Conservation (phyloP, 805 yeast species). For the Candida ficus region DNA sequence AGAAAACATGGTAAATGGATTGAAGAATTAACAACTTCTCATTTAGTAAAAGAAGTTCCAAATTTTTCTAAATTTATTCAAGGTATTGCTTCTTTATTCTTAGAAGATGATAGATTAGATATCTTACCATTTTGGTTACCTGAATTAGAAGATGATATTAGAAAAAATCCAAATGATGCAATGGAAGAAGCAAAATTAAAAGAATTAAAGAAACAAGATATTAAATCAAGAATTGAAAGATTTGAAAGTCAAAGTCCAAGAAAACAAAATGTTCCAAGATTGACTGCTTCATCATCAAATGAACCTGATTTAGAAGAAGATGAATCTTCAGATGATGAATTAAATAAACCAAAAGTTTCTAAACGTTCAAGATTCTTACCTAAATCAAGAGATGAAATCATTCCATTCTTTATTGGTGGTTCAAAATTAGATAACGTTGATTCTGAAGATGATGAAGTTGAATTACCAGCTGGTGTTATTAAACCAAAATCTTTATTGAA, state of each 20-base stretch:
- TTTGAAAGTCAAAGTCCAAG: slow-evolving; percentile 14
- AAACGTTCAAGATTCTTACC: slow-evolving; percentile 24
- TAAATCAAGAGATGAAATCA: slow-evolving; percentile 27
- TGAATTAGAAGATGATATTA: slow-evolving; percentile 75
- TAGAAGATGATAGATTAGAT: slow-evolving; percentile 88
- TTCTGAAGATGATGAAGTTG: slow-evolving; percentile 84
- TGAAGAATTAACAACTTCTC: slow-evolving; percentile 75
- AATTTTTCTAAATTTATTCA: slow-evolving; percentile 90
- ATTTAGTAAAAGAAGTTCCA: slow-evolving; percentile 89
- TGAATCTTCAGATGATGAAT: slow-evolving; percentile 46
- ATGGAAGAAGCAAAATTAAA: slow-evolving; percentile 60
- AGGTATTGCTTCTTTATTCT: slow-evolving; percentile 82
- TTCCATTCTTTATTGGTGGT: slow-evolving; percentile 36
- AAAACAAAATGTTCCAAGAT: slow-evolving; percentile 1
- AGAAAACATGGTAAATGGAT: slow-evolving; percentile 69
- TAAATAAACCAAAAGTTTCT: slow-evolving; percentile 3
- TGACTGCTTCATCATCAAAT: slow-evolving; percentile 2
- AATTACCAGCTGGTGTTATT: slow-evolving; percentile 82
- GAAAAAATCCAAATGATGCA: slow-evolving; percentile 75
- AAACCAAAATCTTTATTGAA: slow-evolving; percentile 77
- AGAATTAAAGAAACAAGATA: slow-evolving; percentile 40
- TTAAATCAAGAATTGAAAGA: slow-evolving; percentile 33
- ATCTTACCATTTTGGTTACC: slow-evolving; percentile 93
- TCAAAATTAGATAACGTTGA: slow-evolving; percentile 52
- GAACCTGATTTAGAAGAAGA: slow-evolving; percentile 49